Evolutionary conservation across 1,139 yeast species (phyloP), one percentile per base, ranked within the genome.

Genomic region (Geotrichum bryndzae): DNA sequence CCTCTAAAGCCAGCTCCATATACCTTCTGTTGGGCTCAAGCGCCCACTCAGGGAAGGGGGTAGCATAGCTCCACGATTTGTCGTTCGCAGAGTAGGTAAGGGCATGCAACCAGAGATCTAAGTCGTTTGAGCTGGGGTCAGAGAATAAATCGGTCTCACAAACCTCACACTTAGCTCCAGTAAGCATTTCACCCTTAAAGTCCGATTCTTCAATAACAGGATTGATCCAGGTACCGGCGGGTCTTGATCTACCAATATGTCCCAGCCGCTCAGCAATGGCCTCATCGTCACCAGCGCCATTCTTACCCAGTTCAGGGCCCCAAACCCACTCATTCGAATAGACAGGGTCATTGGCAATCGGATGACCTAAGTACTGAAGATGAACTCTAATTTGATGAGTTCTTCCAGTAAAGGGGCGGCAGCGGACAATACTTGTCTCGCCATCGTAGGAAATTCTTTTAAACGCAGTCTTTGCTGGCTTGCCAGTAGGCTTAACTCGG

Each of bases 351-450:
- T 94, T 94, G 35, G 96, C 96, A 59, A 94, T 94, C 0, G 99
- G 97, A 68, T 83, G 84, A 0, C 97, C 97, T 33, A 94, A 70
- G 68, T 81, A 88, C 73, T 92, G 97, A 61, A 94, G 75, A 76
- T 94, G 99, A 0, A 94, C 96, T 61, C 99, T 77, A 58, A 94
- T 90, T 72, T 94, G 99, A 73, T 94, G 99, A 0, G 98, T 90
- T 69, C 99, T 80, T 0, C 99, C 99, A 0, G 99, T 92, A 23
- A 82, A 75, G 0, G 99, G 99, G 64, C 78, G 81, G 73, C 98
- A 92, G 63, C 85, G 80, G 2, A 94, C 97, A 48, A 94, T 79
- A 62, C 96, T 84, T 0, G 87, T 77, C 6, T 72, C 72, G 1
- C 86, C 84, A 69, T 87, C 90, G 69, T 80, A 87, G 0, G 86